phyloP scores from a whole-genome alignment of 2,329 filamentous ascomycete species.

The Byssothecium circinans region DNA sequence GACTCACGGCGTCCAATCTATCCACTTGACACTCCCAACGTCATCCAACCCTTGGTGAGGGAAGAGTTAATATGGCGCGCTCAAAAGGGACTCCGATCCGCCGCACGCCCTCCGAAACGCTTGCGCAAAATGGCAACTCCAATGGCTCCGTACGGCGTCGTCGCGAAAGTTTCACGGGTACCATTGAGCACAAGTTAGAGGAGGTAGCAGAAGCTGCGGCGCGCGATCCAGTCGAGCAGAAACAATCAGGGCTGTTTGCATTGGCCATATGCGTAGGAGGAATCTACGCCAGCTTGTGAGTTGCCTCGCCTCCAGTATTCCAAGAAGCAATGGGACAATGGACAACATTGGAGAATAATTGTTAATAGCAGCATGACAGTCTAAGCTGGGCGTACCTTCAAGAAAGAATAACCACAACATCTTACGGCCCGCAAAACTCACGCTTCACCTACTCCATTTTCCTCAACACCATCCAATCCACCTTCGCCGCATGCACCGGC shows the following conservation, averaged over 20 bases:
- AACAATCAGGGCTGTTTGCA: conserved; percentile 65
- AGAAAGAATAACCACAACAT: conserved; percentile 93
- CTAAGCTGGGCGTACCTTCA: conserved; percentile 95
- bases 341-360: neutral
- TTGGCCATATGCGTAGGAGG: conserved; percentile 86
- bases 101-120: conserved; percentile 31
- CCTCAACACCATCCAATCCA: conserved; percentile 92
- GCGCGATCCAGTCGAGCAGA: conserved; percentile 38
- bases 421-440: conserved; percentile 65
- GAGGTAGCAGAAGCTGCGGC: conserved; percentile 35
- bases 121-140: conserved; percentile 20
- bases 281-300: conserved; percentile 95
- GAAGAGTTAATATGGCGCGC: conserved; percentile 40
- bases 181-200: conserved; percentile 34
- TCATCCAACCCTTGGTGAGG: neutral
- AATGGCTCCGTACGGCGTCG: conserved; percentile 27
- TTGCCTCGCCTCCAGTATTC: neutral
- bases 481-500: conserved; percentile 82
- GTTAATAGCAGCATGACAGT: too few relatives aligned
- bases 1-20: too few relatives aligned
- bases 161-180: conserved; percentile 28
- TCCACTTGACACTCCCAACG: too few relatives aligned
- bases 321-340: neutral
- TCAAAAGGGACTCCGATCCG: conserved; percentile 26
- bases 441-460: conserved; percentile 93